These are phyloP conservation scores for Phytophthora pini DNA, from an alignment of 352 stramenopile genomes.

Conservation along the genomic window DNA sequence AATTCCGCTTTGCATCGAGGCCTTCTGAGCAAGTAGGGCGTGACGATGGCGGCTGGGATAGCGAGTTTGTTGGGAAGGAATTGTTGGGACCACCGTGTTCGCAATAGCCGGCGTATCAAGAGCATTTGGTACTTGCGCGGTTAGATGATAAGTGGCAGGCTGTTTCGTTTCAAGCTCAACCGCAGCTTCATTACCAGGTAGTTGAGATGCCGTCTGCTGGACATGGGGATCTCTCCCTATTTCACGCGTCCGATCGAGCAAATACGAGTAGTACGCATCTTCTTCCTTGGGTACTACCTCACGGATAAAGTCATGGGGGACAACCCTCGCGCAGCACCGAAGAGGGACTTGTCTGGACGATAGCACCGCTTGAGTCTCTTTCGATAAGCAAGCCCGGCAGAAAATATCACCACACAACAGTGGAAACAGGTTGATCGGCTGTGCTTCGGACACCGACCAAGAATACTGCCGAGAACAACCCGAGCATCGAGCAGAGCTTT, in stretches of 20 bases:
- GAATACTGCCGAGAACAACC: slow-evolving; percentile 8
- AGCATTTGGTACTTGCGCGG: no score
- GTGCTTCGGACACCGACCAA: slow-evolving; percentile 18
- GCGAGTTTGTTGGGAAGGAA: not conserved
- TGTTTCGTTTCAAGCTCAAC: slow-evolving; percentile 17
- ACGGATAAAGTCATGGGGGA: slow-evolving; percentile 38
- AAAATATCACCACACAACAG: slow-evolving; percentile 48
- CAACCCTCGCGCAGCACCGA: slow-evolving; percentile 43
- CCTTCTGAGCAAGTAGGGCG: not conserved
- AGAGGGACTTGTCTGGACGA: slow-evolving; percentile 31
- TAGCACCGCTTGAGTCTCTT: slow-evolving; percentile 25
- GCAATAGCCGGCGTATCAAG: no score
- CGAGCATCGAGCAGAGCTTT: slow-evolving; percentile 14
- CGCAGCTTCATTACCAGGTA: not conserved
- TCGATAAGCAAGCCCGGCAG: slow-evolving; percentile 41
- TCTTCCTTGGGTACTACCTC: slow-evolving; percentile 44
- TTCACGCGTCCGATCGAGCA: slow-evolving; percentile 21
- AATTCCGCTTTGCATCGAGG: not conserved
- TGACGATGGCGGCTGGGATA: slow-evolving; percentile 20
- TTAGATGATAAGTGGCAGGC: not conserved
- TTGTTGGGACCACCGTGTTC: no score
- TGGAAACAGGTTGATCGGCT: slow-evolving; percentile 32
- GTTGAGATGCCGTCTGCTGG: not conserved
- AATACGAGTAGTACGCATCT: slow-evolving; percentile 49
- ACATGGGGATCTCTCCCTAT: not conserved